These are phyloP conservation scores for Talaromyces sp. DNA, from an alignment of 2,329 filamentous ascomycete genomes.

Conservation along the genomic window DNA sequence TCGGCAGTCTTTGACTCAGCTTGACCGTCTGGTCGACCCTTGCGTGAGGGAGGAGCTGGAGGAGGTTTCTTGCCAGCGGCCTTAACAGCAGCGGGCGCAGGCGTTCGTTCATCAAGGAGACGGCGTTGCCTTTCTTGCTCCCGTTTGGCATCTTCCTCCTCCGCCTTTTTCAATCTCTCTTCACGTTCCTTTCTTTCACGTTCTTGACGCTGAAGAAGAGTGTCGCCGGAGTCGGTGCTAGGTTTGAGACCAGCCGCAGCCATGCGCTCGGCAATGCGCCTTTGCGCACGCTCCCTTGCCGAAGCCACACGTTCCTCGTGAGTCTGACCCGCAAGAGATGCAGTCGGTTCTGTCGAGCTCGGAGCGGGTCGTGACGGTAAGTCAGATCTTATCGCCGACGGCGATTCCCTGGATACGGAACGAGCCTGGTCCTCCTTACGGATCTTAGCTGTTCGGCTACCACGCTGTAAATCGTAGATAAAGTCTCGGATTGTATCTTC, in stretches of 20 bases:
- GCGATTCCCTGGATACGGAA: conserved; percentile 16
- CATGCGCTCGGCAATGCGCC: conserved; percentile 92
- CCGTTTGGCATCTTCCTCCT: conserved; percentile 87
- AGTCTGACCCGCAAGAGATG: conserved; percentile 81
- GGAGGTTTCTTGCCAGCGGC: conserved; percentile 66
- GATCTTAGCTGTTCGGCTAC: conserved; percentile 72
- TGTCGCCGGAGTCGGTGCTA: conserved; percentile 74
- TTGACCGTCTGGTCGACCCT: conserved; percentile 59
- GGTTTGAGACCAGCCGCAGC: conserved; percentile 90
- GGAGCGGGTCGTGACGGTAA: conserved; percentile 39
- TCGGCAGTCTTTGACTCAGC: conserved; percentile 56
- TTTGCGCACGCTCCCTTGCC: conserved; percentile 95
- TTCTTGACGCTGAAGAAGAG: conserved; percentile 76
- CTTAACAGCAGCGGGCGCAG: conserved; percentile 57
- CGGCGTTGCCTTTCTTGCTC: conserved; percentile 83
- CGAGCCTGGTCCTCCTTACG: conserved; percentile 56
- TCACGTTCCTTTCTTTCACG: conserved; percentile 84
- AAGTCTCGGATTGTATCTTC: conserved; percentile 97
- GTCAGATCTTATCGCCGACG: conserved; percentile 24
- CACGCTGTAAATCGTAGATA: conserved; percentile 91
- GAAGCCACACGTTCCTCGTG: conserved; percentile 92
- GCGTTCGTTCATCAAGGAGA: conserved; percentile 70
- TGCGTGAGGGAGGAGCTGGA: conserved; percentile 68
- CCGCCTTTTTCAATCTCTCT: conserved; percentile 80
- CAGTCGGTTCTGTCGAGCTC: conserved; percentile 54